Percentiles rank a stretch among this genome's conserved stretches.
Evolutionary conservation across 2,329 filamentous ascomycete genomes (phyloP).

Genomic region (Whalleya microplaca): DNA sequence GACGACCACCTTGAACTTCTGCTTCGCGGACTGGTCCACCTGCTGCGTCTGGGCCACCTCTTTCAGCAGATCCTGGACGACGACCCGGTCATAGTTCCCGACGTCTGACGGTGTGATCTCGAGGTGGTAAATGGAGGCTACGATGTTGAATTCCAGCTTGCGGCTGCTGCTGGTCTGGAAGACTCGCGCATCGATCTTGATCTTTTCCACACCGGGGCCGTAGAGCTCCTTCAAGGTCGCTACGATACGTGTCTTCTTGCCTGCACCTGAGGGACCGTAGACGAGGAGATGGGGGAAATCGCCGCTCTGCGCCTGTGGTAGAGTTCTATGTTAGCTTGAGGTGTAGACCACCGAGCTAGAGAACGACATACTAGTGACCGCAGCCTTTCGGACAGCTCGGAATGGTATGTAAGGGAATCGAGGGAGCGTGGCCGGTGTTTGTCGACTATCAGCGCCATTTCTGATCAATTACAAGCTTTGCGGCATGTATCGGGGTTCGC

Average conservation of each 20-base stretch:
- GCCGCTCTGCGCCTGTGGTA: conserved; percentile 80
- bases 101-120: conserved; percentile 98
- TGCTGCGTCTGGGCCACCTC: conserved; percentile 99
- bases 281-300: conserved; percentile 98
- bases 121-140: conserved; percentile 94
- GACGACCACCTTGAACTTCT: conserved; percentile 97
- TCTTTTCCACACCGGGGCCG: conserved; percentile 97
- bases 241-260: conserved; percentile 96
- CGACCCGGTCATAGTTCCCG: conserved; percentile 93
- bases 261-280: conserved; percentile 93
- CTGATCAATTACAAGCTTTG: conserved; percentile 13
- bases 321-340: conserved; percentile 5
- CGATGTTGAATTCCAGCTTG: conserved; percentile 99
- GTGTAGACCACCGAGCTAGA: neutral
- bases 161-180: conserved; percentile 96
- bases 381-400: conserved; percentile 84
- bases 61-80: conserved; percentile 93
- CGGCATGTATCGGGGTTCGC: neutral
- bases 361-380: conserved; percentile 72
- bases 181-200: conserved; percentile 96
- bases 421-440: conserved; percentile 75
- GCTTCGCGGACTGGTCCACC: conserved; percentile 88
- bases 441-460: conserved; percentile 72
- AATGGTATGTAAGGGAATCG: conserved; percentile 82
- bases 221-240: conserved; percentile 95